Base-by-base conservation (phyloP, 2,329 filamentous ascomycete genomes). In the Alternaria triticimaculans region DNA sequence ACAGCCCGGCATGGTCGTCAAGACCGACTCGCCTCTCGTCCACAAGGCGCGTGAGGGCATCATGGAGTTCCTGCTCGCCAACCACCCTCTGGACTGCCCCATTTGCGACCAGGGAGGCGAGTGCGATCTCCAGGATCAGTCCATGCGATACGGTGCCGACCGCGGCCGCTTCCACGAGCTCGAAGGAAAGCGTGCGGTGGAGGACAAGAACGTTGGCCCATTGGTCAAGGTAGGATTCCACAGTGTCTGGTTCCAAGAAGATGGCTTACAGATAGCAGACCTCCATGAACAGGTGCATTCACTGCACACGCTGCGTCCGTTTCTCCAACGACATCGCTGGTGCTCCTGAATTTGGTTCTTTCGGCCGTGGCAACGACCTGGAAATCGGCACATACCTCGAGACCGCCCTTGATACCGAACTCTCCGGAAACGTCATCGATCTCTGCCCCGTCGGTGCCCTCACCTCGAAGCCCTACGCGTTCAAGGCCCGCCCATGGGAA, bases 231-330 rank as follows among this genome's bases (percentile, higher is more conserved):
- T 85, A 73, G 66, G 57, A 20, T 45, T 46, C 25, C 5, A 23
- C 21, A n/a, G 28, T 12, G 8, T 12, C 44, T 23, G 60, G 26
- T 26, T 6, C 26, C 21, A 43, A 58, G 14, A 33, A 37, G 9
- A 44, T 12, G 63, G 51, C 79, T 82, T 55, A 83, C 66, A 45
- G 15, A 45, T 12, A 33, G 5, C 65, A 86, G 89, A 99, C 96
- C 4, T 99, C 96, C 54, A 99, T 99, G 96, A 99, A 99, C 87
- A 89, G 96, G 80, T 99, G 96, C 83, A 99, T 99, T 77, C 96
- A 99, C 86, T 99, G 96, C 87, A 99, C 96, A 68, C 90, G 96
- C 77, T 99, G 96, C 83, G 89, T 99, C 74, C 94, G 96, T 78
- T 99, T 99, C 83, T 92, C 96, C 80, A 99, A 98, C 83, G 96